A percentile compares a stretch with the other conserved stretches of the same genome.
Evolutionary conservation across 805 yeast genomes (phyloP).

Genomic region (Nakazawaea populi): DNA sequence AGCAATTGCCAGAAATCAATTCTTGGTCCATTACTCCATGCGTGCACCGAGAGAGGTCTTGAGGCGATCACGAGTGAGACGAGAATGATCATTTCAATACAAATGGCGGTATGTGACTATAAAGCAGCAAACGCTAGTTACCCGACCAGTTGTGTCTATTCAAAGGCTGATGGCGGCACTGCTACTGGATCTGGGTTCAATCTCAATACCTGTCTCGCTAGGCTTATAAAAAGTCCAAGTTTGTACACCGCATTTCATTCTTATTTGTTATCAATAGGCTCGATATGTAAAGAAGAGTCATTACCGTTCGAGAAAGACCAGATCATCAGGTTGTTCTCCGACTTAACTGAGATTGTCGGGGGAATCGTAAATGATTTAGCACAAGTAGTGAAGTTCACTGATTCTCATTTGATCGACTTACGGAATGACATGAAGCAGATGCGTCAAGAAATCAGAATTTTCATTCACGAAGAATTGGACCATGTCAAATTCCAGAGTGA

Average conservation of each 20-base stretch:
- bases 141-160: background rate
- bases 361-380: background rate
- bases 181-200: background rate
- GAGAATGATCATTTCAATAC: background rate
- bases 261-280: background rate
- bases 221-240: slow-evolving; percentile 1
- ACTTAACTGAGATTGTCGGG: background rate
- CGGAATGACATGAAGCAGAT: background rate
- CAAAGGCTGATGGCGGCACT: background rate
- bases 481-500: background rate
- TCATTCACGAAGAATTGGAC: background rate
- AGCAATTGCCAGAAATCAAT: background rate
- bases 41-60: background rate
- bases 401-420: background rate
- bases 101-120: slow-evolving; percentile 5
- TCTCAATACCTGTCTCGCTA: background rate
- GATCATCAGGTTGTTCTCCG: background rate
- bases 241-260: slow-evolving; percentile 2
- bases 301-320: slow-evolving; percentile 4
- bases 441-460: background rate
- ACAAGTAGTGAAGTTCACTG: background rate
- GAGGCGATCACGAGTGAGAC: background rate
- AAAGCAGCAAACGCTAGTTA: background rate
- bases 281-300: slow-evolving; percentile 1
- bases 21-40: background rate